phyloP scores from a whole-genome alignment of 352 stramenopile species.

The Halophytophthora batemanensis region DNA sequence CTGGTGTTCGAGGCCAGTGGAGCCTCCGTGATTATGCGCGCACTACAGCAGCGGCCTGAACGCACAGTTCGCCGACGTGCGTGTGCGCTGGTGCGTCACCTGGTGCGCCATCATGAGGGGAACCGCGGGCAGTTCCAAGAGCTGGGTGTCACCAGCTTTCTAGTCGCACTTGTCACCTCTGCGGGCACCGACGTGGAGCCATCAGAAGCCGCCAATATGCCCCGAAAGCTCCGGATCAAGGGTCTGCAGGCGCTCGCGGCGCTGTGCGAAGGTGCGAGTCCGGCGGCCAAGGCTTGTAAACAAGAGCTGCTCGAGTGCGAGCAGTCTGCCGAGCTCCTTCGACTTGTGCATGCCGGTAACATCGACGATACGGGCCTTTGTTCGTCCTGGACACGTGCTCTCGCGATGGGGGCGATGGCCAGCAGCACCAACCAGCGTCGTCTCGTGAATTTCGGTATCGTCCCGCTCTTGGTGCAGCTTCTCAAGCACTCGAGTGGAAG shows the following conservation, averaged over 20 bases:
- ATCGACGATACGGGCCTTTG: slow-evolving; percentile 28
- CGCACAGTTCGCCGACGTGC: slow-evolving; percentile 25
- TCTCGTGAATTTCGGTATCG: slow-evolving; percentile 32
- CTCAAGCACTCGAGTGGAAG: slow-evolving; percentile 17
- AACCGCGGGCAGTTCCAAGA: slow-evolving; percentile 54
- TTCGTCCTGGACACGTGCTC: slow-evolving; percentile 41
- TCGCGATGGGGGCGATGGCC: slow-evolving; percentile 36
- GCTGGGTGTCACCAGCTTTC: slow-evolving; percentile 40
- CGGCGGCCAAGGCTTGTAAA: slow-evolving; percentile 42
- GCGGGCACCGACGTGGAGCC: slow-evolving; percentile 1
- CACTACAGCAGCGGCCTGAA: slow-evolving; percentile 26
- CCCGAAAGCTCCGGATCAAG: slow-evolving; percentile 42
- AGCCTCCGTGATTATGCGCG: slow-evolving; percentile 42
- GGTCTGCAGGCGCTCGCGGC: slow-evolving; percentile 49
- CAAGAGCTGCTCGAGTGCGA: slow-evolving; percentile 60
- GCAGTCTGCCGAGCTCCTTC: slow-evolving; percentile 31
- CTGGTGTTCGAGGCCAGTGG: slow-evolving; percentile 36
- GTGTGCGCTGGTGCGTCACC: slow-evolving; percentile 45
- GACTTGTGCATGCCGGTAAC: slow-evolving; percentile 19
- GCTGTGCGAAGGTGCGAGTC: slow-evolving; percentile 31
- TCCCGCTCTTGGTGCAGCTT: slow-evolving; percentile 36
- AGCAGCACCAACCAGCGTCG: slow-evolving; percentile 53
- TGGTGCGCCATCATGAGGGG: slow-evolving; percentile 41
- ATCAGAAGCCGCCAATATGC: background rate
- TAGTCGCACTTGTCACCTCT: slow-evolving; percentile 23